Conservation (phyloP, 768 basidiomycete species). For the Cantharellus cinnabarinus region DNA sequence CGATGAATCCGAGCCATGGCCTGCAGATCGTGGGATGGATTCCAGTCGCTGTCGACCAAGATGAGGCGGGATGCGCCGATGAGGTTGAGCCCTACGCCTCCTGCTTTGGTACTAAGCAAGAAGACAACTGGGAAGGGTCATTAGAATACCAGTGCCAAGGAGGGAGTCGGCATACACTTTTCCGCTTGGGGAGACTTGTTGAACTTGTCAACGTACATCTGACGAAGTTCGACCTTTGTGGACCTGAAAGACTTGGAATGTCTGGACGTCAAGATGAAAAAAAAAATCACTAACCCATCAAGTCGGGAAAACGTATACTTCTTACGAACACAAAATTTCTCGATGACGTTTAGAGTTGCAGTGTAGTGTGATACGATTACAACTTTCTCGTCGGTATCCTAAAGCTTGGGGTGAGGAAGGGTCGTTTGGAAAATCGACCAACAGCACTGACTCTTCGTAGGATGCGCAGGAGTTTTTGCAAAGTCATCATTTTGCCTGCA, state of each 20-base stretch:
- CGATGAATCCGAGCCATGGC: slow-evolving; percentile 97
- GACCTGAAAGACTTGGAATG: background rate
- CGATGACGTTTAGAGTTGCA: slow-evolving; percentile 78
- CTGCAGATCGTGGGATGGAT: slow-evolving; percentile 82
- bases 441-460: slow-evolving; percentile 31
- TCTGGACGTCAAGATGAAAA: background rate
- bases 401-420: background rate
- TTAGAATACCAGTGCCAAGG: background rate
- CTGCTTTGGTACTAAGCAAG: slow-evolving; percentile 83
- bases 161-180: slow-evolving; percentile 33
- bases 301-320: slow-evolving; percentile 64
- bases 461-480: slow-evolving; percentile 40
- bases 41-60: slow-evolving; percentile 85
- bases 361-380: slow-evolving; percentile 95
- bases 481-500: slow-evolving; percentile 53
- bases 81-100: slow-evolving; percentile 84
- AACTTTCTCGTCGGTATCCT: slow-evolving; percentile 82
- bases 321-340: slow-evolving; percentile 60
- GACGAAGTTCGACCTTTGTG: slow-evolving; percentile 33
- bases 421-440: background rate
- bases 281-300: slow-evolving; percentile 42
- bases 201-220: slow-evolving; percentile 75
- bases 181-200: slow-evolving; percentile 54
- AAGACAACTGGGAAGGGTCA: slow-evolving; percentile 21
- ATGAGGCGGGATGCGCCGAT: slow-evolving; percentile 30